A percentile compares a stretch with the other conserved stretches of the same genome.
Evolutionary conservation across 2,329 filamentous ascomycete species (phyloP).

Genomic region (Cercospora brassicicola): DNA sequence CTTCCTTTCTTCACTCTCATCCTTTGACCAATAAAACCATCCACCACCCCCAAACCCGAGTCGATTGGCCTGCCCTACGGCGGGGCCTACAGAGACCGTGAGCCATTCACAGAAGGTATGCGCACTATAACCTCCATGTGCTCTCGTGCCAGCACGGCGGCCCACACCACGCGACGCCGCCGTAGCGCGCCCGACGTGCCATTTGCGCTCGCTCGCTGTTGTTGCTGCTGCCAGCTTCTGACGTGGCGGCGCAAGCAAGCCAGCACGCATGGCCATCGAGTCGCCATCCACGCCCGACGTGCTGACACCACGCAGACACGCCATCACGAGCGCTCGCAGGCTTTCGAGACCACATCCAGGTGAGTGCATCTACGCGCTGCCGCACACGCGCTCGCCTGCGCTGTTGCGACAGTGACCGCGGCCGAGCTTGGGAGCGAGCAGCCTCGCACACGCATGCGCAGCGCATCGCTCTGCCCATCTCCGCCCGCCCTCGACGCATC

Average conservation of each 20-base stretch:
- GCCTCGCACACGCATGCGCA: not conserved
- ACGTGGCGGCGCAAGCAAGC: constrained; percentile 1
- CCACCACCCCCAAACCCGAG: not conserved
- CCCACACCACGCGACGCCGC: not conserved
- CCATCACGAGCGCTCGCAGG: not conserved
- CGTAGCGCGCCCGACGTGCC: not conserved
- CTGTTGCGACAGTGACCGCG: not conserved
- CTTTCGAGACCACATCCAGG: not conserved
- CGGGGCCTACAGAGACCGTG: not conserved
- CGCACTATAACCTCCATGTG: not conserved
- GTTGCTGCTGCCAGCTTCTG: constrained; percentile 1
- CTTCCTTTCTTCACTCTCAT: not conserved
- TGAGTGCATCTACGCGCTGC: not conserved
- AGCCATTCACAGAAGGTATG: not conserved
- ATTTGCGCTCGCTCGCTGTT: not conserved
- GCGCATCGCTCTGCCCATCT: not conserved
- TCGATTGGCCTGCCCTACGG: not conserved
- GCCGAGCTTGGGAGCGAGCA: not conserved
- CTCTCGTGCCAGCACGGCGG: not conserved
- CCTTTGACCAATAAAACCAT: constrained; percentile 1
- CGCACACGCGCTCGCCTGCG: not conserved
- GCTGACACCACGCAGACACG: not conserved
- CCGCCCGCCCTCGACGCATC: not conserved
- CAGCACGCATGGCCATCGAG: not conserved
- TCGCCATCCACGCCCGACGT: not conserved